Conservation (phyloP, 164 flowering plant genomes). For the Piper betle region DNA sequence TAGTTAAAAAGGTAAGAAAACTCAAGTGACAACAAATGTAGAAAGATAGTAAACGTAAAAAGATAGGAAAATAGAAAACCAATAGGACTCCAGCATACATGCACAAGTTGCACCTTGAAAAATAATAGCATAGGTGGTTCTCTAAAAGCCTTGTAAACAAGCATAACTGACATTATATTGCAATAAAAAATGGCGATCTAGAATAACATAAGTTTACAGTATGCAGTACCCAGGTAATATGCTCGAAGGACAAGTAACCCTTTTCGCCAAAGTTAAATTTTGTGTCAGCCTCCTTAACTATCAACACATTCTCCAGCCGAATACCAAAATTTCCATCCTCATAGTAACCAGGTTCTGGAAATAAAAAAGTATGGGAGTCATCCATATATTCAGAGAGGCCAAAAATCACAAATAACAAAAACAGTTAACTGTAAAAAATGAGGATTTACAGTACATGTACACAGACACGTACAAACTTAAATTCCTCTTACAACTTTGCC, state of each 20-base stretch:
- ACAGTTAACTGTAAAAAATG: no score
- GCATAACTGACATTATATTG: background rate
- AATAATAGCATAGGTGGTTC: background rate
- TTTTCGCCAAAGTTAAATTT: conserved; percentile 83
- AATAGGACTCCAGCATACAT: no score
- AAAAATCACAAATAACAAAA: background rate
- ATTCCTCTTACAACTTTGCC: background rate
- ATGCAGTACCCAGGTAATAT: conserved; percentile 81
- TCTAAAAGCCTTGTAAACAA: background rate
- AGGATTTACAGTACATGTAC: no score
- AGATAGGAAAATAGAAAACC: no score
- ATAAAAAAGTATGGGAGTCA: background rate
- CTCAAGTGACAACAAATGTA: no score
- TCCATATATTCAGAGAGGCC: background rate
- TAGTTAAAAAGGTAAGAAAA: no score
- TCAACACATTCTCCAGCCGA: conserved; percentile 91
- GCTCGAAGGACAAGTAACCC: conserved; percentile 87
- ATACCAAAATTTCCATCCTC: conserved; percentile 96
- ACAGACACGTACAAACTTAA: no score
- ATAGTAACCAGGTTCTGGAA: conserved; percentile 94
- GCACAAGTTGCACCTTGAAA: no score
- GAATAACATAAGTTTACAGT: conserved; percentile 5
- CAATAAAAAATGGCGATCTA: background rate
- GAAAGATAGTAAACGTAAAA: no score
- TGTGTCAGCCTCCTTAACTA: conserved; percentile 80